Conservation (phyloP, 2,329 filamentous ascomycete species). For the Ceratocystis harringtonii region DNA sequence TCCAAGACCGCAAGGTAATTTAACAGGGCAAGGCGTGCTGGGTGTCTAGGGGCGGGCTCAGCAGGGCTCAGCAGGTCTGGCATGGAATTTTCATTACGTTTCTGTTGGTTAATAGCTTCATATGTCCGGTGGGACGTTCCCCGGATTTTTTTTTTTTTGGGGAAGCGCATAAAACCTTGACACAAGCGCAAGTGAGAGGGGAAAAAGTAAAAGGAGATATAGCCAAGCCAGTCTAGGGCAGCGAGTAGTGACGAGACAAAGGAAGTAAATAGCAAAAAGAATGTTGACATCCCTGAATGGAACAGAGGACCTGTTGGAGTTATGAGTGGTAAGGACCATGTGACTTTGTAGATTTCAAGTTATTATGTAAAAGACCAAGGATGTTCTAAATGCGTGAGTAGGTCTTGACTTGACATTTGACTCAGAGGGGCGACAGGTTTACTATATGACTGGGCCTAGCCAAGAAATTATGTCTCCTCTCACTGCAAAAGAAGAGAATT, state of each 20-base stretch:
- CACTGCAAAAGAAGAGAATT: too few relatives aligned
- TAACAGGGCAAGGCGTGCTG: not conserved
- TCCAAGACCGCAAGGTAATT: too few relatives aligned
- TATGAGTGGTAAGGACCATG: not conserved
- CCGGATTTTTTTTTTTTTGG: conserved; percentile 14
- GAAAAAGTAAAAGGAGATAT: not conserved
- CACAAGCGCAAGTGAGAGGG: not conserved
- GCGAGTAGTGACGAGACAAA: not conserved
- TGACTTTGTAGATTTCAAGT: not conserved
- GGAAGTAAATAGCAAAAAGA: not conserved
- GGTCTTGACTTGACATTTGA: not conserved
- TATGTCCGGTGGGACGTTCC: conserved; percentile 7
- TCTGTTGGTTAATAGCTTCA: conserved; percentile 13
- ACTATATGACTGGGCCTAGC: not conserved
- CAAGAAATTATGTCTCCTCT: not conserved
- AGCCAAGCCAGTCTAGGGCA: too few relatives aligned
- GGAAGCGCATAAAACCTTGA: not conserved
- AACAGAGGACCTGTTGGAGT: not conserved
- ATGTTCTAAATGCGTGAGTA: not conserved
- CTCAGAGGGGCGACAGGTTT: not conserved
- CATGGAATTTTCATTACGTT: conserved; percentile 12
- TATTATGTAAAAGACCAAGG: conserved; percentile 1
- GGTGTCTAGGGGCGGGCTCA: not conserved
- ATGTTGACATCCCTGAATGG: not conserved
- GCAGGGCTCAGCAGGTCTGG: too few relatives aligned